Conservation (phyloP, 805 yeast genomes). For the Sugiyamaella chiloensis region DNA sequence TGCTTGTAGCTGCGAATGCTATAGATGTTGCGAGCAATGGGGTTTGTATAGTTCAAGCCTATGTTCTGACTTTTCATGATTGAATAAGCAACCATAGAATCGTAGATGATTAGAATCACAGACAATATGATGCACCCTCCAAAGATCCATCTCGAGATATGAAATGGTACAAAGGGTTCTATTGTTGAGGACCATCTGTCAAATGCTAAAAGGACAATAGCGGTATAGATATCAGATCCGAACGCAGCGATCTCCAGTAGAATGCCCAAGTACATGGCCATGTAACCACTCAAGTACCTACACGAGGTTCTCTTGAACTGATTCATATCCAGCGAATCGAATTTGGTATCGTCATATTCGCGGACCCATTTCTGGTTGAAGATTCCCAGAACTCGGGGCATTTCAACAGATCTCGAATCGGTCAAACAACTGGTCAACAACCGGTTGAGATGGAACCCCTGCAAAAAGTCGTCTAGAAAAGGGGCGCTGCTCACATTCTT, state of each 20-base stretch:
- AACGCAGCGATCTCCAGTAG: conserved; percentile 46
- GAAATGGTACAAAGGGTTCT: conserved; percentile 48
- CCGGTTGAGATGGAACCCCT: too few species aligned
- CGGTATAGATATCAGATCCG: conserved; percentile 74
- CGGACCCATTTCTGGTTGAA: conserved; percentile 25
- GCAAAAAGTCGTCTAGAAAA: too few species aligned
- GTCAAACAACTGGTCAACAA: too few species aligned
- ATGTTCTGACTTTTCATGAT: conserved; percentile 61
- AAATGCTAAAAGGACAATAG: conserved; percentile 68
- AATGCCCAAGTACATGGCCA: conserved; percentile 44
- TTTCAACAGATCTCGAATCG: too few species aligned
- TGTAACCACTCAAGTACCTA: conserved; percentile 28
- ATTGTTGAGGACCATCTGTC: conserved; percentile 61
- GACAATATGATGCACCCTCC: conserved; percentile 78
- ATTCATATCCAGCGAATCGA: conserved; percentile 23
- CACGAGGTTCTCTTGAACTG: conserved; percentile 24
- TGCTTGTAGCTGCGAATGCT: conserved; percentile 57
- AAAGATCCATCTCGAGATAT: conserved; percentile 65
- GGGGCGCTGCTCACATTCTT: too few species aligned
- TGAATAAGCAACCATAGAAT: conserved; percentile 54
- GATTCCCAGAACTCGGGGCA: conserved; percentile 15
- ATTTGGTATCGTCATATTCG: conserved; percentile 23
- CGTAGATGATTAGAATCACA: conserved; percentile 54
- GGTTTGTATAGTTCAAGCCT: conserved; percentile 65
- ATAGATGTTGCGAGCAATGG: conserved; percentile 56